Evolutionary conservation across 352 stramenopile species (phyloP), one percentile per base, ranked within the genome.

Genomic region (Globisporangium barbulae): DNA sequence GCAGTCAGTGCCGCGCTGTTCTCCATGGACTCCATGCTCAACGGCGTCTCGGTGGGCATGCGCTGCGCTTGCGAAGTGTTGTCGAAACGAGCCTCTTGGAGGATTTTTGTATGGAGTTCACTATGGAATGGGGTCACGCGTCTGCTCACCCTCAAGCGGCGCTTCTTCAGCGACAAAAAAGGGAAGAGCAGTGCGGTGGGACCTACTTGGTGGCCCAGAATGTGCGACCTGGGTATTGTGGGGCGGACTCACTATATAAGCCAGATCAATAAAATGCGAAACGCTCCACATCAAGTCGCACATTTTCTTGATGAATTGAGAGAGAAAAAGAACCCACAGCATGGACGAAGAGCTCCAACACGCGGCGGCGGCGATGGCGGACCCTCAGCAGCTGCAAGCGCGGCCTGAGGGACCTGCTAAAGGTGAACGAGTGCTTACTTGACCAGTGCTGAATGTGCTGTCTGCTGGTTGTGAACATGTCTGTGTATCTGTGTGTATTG

Each of bases 11-110:
- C 49, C 17, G 65, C 65, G 41, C 59, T 68, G 65, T 71, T 71
- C 59, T 71, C 65, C 65, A 71, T 71, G 19, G 65, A 67, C 65
- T 71, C 65, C 65, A 71, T 71, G 28, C 31, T 41, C n/a, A 19
- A 21, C 42, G 17, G 19, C 22, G 22, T 35, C 47, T 64, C 39
- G 39, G 25, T 31, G 21, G 50, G 25, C 22, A 28, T 28, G 25
- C 25, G 25, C 25, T 57, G 30, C 30, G 48, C 17, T 17, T 28
- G 50, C 19, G n/a, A n/a, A 10, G 19, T n/a, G 41, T 21, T 30
- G 17, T 21, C 21, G n/a, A 37, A 33, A 25, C 21, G 7, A 45
- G 39, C 39, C 17, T 48, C 42, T 5, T 48, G 42, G 50, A 56
- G 50, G 50, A 42, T 56, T 60, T 61, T 52, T 19, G 13, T 61